A percentile compares a stretch with the other conserved stretches of the same genome.
phyloP scores from a whole-genome alignment of 176 grass and related monocot genomes.

The Oryza brachyantha region DNA sequence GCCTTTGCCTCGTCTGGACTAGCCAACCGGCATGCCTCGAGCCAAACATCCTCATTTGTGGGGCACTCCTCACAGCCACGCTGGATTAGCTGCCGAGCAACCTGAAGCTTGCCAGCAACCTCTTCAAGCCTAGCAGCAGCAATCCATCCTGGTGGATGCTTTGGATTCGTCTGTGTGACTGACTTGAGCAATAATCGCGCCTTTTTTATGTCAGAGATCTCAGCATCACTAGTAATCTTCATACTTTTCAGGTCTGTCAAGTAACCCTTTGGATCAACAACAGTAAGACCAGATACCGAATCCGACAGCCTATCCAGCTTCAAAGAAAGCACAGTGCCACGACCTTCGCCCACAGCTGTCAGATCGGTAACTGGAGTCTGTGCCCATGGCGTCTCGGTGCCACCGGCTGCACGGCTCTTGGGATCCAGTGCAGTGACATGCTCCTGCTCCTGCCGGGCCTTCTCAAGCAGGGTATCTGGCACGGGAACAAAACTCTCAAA shows the following conservation, averaged over 20 bases:
- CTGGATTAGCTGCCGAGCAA: conserved; percentile 77
- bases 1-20: conserved; percentile 87
- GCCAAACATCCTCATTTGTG: conserved; percentile 92
- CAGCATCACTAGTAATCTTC: conserved; percentile 95
- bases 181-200: conserved; percentile 81
- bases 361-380: conserved; percentile 87
- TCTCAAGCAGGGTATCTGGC: conserved; percentile 84
- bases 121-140: conserved; percentile 92
- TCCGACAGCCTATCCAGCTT: conserved; percentile 87
- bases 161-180: conserved; percentile 88
- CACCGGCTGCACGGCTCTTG: conserved; percentile 68
- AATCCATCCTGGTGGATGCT: conserved; percentile 94
- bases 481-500: conserved; percentile 92
- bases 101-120: conserved; percentile 78
- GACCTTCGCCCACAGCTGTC: conserved; percentile 85
- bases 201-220: conserved; percentile 97
- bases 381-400: conserved; percentile 77
- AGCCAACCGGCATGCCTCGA: conserved; percentile 82
- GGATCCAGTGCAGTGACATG: conserved; percentile 88
- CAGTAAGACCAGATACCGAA: conserved; percentile 82
- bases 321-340: conserved; percentile 85
- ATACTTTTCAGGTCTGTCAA: conserved; percentile 89
- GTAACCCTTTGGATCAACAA: conserved; percentile 96
- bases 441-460: conserved; percentile 94
- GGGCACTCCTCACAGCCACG: conserved; percentile 92